Base-by-base conservation (phyloP, 176 grass and related monocot genomes). In the Saccharum spontaneum region DNA sequence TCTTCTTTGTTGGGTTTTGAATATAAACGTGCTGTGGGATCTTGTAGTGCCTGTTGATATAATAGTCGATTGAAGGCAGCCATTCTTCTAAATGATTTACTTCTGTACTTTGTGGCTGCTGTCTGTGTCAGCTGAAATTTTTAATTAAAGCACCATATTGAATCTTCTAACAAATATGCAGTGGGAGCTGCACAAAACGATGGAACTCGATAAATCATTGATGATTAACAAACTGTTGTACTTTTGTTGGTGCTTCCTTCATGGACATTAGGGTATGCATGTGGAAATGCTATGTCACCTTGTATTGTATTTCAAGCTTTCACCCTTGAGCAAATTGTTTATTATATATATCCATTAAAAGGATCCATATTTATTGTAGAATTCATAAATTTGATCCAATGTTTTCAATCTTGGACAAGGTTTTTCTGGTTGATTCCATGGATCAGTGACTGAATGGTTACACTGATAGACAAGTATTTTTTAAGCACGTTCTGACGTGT, bases 41-140 rank as follows among this genome's bases (percentile, higher is more conserved):
- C 16, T 30, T 7, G 10, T 80, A 28, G 22, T 48, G 61, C 9
- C 8, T 39, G 22, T 22, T 68, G 69, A 71, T 50, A n/a, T 65
- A 50, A 39, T 22, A 74, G 11, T 67, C n/a, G 4, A 3, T 67
- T 39, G 13, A 67, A 6, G 20, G n/a, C 23, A 67, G 10, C 36
- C 26, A 33, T 15, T 15, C 15, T 81, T 43, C 10, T 8, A 34
- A 33, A 68, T n/a, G 69, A 0, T 52, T 52, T 75, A 38, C 5
- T 57, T 73, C 48, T 44, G 59, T 67, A 75, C n/a, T 64, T 80
- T 84, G 38, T 83, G 38, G 15, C 15, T 83, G 22, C 31, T 82
- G 8, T 43, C 15, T 36, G 39, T 46, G 28, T 67, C 39, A 73
- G 43, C 8, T 10, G 6, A 43, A 12, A 23, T 16, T 48, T 57